Evolutionary conservation across 768 basidiomycete genomes (phyloP), one percentile per base, ranked within the genome.

Genomic region (Crepidotus variabilis): DNA sequence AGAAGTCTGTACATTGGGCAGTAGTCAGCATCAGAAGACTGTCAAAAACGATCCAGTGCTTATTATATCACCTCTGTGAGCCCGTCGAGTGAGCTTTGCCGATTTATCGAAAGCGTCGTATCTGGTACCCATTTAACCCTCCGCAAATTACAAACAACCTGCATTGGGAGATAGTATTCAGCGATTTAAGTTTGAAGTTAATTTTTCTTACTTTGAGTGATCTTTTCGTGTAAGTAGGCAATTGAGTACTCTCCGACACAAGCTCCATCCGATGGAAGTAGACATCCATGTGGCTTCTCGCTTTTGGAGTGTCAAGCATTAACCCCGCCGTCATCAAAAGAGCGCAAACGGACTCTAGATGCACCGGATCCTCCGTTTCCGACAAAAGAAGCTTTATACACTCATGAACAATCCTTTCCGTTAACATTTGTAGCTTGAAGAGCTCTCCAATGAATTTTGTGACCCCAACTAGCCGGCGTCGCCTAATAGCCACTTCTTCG

Each of bases 381-480:
- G 87, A 83, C 13, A 98, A 79, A 6, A 98, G 81, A 74, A 94
- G 93, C 82, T 94, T 92, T 69, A 98, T 86, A 78, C 95, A 99
- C 72, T 94, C 91, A 77, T 94, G 92, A 90, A 99, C 98, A 75
- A 98, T 96, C 62, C 94, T 88, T 75, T 94, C 93, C 49, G 94
- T 94, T 52, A 98, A 77, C 93, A 98, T 97, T 74, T 92, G 90
- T 20, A 99, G 78, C 76, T 98, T 98, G 87, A 94, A 99, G 52
- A 98, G 77, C 74, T 99, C 96, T 58, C 96, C 95, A 60, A 98
- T 97, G 76, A 99, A 96, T n/a, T n/a, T n/a, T n/a, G n/a, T n/a
- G n/a, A n/a, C n/a, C n/a, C n/a, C n/a, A n/a, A n/a, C n/a, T n/a
- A n/a, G n/a, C n/a, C n/a, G n/a, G n/a, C n/a, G n/a, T n/a, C n/a